A percentile compares a stretch with the other conserved stretches of the same genome.
Evolutionary conservation across 805 yeast genomes (phyloP).

Genomic region (Teunomyces kruisii): DNA sequence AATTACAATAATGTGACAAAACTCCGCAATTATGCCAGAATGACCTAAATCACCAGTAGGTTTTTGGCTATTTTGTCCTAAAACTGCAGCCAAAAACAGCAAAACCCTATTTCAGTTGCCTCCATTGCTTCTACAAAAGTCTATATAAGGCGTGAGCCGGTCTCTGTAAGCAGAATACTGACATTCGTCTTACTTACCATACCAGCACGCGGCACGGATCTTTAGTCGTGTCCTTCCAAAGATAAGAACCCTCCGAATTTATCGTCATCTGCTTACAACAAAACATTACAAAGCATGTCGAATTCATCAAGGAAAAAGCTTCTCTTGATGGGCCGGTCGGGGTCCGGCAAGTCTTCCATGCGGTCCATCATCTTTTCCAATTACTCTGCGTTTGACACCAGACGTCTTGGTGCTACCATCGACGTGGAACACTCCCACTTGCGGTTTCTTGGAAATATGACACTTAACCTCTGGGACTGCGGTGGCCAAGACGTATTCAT

Average conservation of each 20-base stretch:
- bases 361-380: constrained; percentile 93
- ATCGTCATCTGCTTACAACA: neutral
- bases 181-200: too few relatives aligned
- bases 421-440: constrained; percentile 98
- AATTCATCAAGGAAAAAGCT: constrained; percentile 40
- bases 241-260: neutral
- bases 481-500: constrained; percentile 97
- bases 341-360: constrained; percentile 98
- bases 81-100: neutral
- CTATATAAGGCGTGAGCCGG: neutral
- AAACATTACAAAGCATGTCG: constrained; percentile 19
- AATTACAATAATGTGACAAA: too few relatives aligned
- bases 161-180: too few relatives aligned
- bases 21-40: too few relatives aligned
- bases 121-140: too few relatives aligned
- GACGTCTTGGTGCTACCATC: constrained; percentile 93
- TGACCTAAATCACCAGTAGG: too few relatives aligned
- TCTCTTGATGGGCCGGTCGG: constrained; percentile 79
- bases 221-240: constrained; percentile 2
- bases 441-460: constrained; percentile 91
- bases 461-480: constrained; percentile 95
- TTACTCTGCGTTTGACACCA: constrained; percentile 94
- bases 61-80: too few relatives aligned
- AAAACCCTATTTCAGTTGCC: neutral
- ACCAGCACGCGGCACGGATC: neutral